Base-by-base conservation (phyloP, 73 alveolate genomes). In the Tetrahymena thermophila region DNA sequence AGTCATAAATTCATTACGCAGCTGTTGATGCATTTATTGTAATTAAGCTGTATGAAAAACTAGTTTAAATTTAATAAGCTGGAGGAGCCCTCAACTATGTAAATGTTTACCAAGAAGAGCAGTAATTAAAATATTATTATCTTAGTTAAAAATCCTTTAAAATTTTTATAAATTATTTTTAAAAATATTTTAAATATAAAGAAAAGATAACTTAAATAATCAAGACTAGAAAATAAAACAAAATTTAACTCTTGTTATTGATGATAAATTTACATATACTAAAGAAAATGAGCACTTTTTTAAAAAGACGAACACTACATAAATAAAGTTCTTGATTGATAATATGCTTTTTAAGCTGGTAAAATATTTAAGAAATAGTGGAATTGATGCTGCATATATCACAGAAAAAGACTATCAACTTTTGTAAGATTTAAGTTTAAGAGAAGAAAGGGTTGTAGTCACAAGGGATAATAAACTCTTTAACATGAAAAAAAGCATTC, bases 1-100 rank as follows among this genome's bases (percentile, higher is more conserved):
- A 97, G 89, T 95, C 98, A 50, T 98, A 98, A 96, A 93, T 97
- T 40, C 99, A 98, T 94, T 98, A 98, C 96, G 99, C 99, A 34
- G 98, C 99, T 9, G 85, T 98, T 35, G 99, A 98, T 98, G 99
- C 99, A 10, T 96, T 57, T 35, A 94, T 97, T 43, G 95, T 96
- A 28, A 42, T 96, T 21, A 43, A 95, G 31, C 38, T 95, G 3
- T 93, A 95, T 55, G 56, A 85, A 23, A 95, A 93, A 56, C 93
- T 95, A 4, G 21, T n/a, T 31, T 31, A 17, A 71, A 71, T 71
- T 28, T 71, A 71, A 19, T 8, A 71, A 71, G 89, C 89, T 71
- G 89, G 89, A 71, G 89, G 89, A 7, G 89, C 31, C 5, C 89
- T 71, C 37, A 71, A 71, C 8, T 71, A 71, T 25, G 89, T 71